A percentile compares a stretch with the other conserved stretches of the same genome.
phyloP scores from a whole-genome alignment of 768 basidiomycete genomes.

The Xanthoconium purpureum region DNA sequence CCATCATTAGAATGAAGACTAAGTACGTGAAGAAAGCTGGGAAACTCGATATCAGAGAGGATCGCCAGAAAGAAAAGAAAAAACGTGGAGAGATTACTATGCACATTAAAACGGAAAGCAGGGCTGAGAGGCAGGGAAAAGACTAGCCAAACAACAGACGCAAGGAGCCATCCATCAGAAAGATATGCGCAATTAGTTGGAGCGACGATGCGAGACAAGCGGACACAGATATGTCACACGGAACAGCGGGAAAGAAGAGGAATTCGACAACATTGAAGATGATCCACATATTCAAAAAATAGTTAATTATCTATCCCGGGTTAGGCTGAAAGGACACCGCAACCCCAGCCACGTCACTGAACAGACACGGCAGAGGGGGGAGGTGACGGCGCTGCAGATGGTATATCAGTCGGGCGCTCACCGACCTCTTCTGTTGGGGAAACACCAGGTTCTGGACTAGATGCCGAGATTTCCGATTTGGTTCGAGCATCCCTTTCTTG shows the following conservation, averaged over 20 bases:
- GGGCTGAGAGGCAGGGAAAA: conserved; percentile 1
- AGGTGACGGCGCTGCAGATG: conserved; percentile 28
- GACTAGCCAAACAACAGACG: conserved; percentile 20
- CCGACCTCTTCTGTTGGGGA: conserved; percentile 24
- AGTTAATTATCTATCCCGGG: conserved; percentile 28
- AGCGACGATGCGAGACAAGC: conserved; percentile 9
- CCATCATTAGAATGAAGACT: conserved; percentile 23
- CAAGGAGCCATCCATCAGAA: conserved; percentile 20
- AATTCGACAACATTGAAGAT: conserved; percentile 28
- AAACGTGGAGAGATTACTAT: conserved; percentile 17
- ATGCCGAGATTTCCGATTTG: conserved; percentile 15
- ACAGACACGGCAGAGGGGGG: conserved; percentile 31
- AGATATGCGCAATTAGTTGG: conserved; percentile 6
- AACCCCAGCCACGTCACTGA: conserved; percentile 15
- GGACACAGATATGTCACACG: conserved; percentile 14
- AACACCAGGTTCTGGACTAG: conserved; percentile 16
- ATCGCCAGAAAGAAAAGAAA: neutral
- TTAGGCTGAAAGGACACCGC: conserved; percentile 2
- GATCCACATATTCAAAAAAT: conserved; percentile 35
- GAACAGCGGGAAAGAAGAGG: conserved; percentile 1
- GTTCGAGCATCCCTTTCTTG: conserved; percentile 7
- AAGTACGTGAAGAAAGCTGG: conserved; percentile 22
- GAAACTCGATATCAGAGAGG: conserved; percentile 15
- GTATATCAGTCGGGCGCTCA: conserved; percentile 22
- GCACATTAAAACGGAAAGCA: conserved; percentile 17